Conservation (phyloP, 2,329 filamentous ascomycete species). For the Alternaria sp. region DNA sequence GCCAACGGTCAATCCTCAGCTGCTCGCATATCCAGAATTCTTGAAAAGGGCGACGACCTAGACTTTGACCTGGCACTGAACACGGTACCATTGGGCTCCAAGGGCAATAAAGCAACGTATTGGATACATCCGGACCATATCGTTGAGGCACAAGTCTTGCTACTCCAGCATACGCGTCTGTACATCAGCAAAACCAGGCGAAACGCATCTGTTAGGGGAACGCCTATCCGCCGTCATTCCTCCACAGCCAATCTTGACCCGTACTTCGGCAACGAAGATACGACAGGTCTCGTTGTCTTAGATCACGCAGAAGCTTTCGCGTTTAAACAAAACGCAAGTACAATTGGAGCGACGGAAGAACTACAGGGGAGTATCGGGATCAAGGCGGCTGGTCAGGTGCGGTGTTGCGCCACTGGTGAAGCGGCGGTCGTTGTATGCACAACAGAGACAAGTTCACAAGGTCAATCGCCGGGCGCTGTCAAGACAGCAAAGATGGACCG, state of each 20-base stretch:
- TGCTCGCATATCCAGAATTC: constrained; percentile 50
- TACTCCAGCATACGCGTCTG: constrained; percentile 60
- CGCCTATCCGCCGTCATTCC: constrained; percentile 37
- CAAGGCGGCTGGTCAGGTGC: constrained; percentile 45
- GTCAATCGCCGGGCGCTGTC: constrained; percentile 26
- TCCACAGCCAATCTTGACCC: constrained; percentile 34
- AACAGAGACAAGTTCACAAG: constrained; percentile 21
- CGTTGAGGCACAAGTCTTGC: constrained; percentile 62
- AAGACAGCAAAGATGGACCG: constrained; percentile 51
- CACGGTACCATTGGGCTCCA: constrained; percentile 57
- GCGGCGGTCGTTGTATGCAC: constrained; percentile 42
- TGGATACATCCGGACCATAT: constrained; percentile 65
- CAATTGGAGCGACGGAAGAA: constrained; percentile 54
- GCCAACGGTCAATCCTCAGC: constrained; percentile 35
- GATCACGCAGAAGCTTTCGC: constrained; percentile 60
- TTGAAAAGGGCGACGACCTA: constrained; percentile 53
- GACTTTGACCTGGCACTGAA: constrained; percentile 62
- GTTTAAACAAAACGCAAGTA: constrained; percentile 56
- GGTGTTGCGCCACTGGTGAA: constrained; percentile 48
- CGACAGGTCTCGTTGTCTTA: constrained; percentile 56
- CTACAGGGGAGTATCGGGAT: constrained; percentile 39
- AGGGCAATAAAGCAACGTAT: constrained; percentile 59
- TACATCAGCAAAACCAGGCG: constrained; percentile 39
- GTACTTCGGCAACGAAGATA: constrained; percentile 45
- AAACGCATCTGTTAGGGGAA: constrained; percentile 30